Conservation (phyloP, 129 eudicot genomes). For the Artemisia annua region DNA sequence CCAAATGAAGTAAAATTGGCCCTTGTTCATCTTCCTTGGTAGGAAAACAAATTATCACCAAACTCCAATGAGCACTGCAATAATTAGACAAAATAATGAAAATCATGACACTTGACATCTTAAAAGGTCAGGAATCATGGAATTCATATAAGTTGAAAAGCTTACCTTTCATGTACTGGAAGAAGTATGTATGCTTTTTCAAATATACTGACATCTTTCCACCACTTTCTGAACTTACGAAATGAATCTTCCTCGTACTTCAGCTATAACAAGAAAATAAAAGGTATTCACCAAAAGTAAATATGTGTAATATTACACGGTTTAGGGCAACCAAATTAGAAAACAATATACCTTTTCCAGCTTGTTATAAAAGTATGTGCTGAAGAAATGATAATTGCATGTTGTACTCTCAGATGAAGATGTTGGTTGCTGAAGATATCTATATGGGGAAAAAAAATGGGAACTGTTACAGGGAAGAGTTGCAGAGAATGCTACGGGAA, state of each 20-base stretch:
- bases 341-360: slow-evolving; percentile 65
- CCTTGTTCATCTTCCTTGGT: slow-evolving; percentile 74
- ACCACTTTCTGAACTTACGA: slow-evolving; percentile 86
- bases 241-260: slow-evolving; percentile 57
- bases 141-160: neutral
- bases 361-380: slow-evolving; percentile 87
- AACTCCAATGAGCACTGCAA: slow-evolving; percentile 92
- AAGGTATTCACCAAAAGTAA: slow-evolving; percentile 2
- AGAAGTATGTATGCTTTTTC: slow-evolving; percentile 85
- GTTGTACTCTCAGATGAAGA: slow-evolving; percentile 32
- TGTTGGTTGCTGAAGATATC: slow-evolving; percentile 64
- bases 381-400: slow-evolving; percentile 66
- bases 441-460: slow-evolving; percentile 27
- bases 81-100: neutral
- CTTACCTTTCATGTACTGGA: slow-evolving; percentile 89
- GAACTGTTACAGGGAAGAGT: neutral
- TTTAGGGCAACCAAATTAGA: neutral
- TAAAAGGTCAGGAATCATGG: neutral
- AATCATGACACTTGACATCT: neutral
- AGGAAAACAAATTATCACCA: slow-evolving; percentile 86
- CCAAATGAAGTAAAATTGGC: slow-evolving; percentile 85
- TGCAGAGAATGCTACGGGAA: neutral
- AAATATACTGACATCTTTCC: slow-evolving; percentile 86
- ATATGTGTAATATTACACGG: neutral
- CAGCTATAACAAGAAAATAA: slow-evolving; percentile 37